These are phyloP conservation scores for Geranium incanum DNA, from an alignment of 441 rosid species.

Conservation along the genomic window DNA sequence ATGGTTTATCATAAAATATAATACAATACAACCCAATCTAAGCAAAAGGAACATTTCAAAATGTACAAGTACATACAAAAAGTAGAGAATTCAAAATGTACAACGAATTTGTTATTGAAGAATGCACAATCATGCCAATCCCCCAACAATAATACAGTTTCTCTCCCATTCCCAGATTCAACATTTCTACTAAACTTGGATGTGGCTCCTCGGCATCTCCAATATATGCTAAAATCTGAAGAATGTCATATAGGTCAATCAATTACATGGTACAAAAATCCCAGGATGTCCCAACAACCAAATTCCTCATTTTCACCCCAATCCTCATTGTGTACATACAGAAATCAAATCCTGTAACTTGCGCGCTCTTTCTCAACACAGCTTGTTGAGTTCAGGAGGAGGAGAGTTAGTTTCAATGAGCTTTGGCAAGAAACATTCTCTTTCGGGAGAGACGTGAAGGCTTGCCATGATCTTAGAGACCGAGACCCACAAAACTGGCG, in stretches of 20 bases:
- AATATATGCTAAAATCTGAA: neutral
- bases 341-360: neutral
- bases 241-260: neutral
- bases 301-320: neutral
- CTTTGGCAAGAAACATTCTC: slow-evolving; percentile 57
- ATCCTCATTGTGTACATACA: neutral
- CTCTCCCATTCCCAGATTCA: no score
- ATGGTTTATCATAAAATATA: no score
- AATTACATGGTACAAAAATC: slow-evolving; percentile 5
- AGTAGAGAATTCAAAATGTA: neutral
- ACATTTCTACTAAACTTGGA: neutral
- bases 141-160: no score
- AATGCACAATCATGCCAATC: no score
- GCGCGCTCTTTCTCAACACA: slow-evolving; percentile 27
- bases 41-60: no score
- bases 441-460: slow-evolving; percentile 60
- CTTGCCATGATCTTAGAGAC: slow-evolving; percentile 41
- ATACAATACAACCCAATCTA: no score
- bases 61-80: neutral
- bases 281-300: neutral
- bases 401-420: slow-evolving; percentile 46
- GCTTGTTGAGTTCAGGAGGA: slow-evolving; percentile 44
- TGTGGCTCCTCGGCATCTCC: neutral
- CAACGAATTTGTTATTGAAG: slow-evolving; percentile 3
- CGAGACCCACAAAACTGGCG: slow-evolving; percentile 62